Percentiles rank a stretch among this genome's conserved stretches.
Conservation (phyloP, 352 stramenopile genomes). For the Phytopythium vexans region DNA sequence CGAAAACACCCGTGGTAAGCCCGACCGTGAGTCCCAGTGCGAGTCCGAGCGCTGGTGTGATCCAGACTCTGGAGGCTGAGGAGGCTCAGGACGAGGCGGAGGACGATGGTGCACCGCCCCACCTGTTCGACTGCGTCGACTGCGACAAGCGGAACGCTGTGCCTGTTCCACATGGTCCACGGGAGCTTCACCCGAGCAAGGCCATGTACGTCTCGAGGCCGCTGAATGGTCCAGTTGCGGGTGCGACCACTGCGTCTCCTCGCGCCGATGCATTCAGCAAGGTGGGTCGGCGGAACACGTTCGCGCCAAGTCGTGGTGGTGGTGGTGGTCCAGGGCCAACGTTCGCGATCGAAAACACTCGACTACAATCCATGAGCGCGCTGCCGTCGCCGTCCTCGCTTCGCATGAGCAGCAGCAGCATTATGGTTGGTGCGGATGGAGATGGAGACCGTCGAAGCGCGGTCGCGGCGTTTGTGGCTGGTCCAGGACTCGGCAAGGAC, state of each 20-base stretch:
- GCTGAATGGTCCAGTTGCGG: conserved; percentile 21
- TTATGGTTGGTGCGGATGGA: conserved; percentile 7
- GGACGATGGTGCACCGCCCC: conserved; percentile 10
- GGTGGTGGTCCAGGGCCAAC: conserved; percentile 6
- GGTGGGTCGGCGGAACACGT: conserved; percentile 26
- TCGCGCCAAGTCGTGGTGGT: conserved; percentile 26
- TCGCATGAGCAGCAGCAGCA: conserved; percentile 18
- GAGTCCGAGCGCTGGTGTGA: neutral
- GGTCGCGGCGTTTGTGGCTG: conserved; percentile 11
- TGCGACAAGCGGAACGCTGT: conserved; percentile 32
- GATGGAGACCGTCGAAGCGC: conserved; percentile 26
- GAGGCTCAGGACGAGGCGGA: conserved; percentile 15
- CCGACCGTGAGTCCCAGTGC: neutral
- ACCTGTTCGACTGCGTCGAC: conserved; percentile 67
- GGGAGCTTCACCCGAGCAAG: conserved; percentile 65
- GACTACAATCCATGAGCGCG: conserved; percentile 28
- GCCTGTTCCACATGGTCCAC: conserved; percentile 41
- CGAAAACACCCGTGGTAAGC: neutral
- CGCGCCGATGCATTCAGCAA: conserved; percentile 2
- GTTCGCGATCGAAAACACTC: conserved; percentile 29
- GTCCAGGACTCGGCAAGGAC: conserved; percentile 22
- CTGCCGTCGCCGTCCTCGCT: conserved; percentile 27
- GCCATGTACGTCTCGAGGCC: conserved; percentile 63
- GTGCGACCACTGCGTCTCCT: conserved; percentile 4
- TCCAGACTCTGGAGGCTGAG: neutral